phyloP scores from a whole-genome alignment of 371 early-diverging fungal species.

The Mucor circinelloides region DNA sequence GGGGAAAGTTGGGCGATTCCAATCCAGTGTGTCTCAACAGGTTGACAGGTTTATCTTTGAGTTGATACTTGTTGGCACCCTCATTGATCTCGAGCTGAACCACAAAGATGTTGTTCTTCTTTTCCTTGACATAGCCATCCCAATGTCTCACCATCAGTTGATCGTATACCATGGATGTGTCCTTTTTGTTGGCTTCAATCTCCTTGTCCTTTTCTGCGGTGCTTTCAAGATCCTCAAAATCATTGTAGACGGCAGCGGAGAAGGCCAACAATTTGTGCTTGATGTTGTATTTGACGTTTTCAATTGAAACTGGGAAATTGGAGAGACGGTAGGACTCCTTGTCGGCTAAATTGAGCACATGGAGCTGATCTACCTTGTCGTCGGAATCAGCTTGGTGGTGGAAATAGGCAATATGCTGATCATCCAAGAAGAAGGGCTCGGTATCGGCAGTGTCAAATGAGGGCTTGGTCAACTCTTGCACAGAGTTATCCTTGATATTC shows the following conservation, averaged over 20 bases:
- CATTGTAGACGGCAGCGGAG: slow-evolving; percentile 55
- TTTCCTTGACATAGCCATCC: slow-evolving; percentile 60
- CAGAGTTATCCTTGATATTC: slow-evolving; percentile 27
- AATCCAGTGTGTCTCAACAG: slow-evolving; percentile 52
- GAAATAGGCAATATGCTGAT: slow-evolving; percentile 52
- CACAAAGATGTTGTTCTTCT: slow-evolving; percentile 63
- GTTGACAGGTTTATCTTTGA: slow-evolving; percentile 49
- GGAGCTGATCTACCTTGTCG: slow-evolving; percentile 40
- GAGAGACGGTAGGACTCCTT: slow-evolving; percentile 51
- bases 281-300: slow-evolving; percentile 51
- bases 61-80: slow-evolving; percentile 27
- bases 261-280: slow-evolving; percentile 52
- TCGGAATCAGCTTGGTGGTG: slow-evolving; percentile 26
- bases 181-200: slow-evolving; percentile 45
- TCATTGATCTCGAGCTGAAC: slow-evolving; percentile 39
- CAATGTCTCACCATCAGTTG: slow-evolving; percentile 75
- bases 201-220: slow-evolving; percentile 48
- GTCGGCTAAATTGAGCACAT: slow-evolving; percentile 39
- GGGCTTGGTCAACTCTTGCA: slow-evolving; percentile 44
- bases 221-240: slow-evolving; percentile 45
- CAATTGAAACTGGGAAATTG: slow-evolving; percentile 49
- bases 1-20: slow-evolving; percentile 61
- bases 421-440: slow-evolving; percentile 59
- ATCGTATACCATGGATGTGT: slow-evolving; percentile 60
- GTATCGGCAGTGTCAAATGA: slow-evolving; percentile 43